Evolutionary conservation across 148 eudicot genomes (phyloP).

Genomic region (Hydrangea macrophylla): DNA sequence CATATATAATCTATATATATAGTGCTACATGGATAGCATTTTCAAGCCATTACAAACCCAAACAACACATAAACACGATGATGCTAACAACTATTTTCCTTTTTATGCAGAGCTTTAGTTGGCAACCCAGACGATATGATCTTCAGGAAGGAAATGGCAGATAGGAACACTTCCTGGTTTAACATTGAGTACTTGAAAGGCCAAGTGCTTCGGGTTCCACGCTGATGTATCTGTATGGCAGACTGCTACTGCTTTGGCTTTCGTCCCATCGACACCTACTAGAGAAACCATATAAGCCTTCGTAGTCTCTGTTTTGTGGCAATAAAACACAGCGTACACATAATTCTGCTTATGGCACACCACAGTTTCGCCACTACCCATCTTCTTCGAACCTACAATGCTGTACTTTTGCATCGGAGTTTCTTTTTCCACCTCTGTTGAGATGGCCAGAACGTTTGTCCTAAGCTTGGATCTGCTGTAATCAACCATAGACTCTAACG

Average conservation of each 20-base stretch:
- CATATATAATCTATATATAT: too few species aligned
- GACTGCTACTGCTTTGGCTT: constrained; percentile 23
- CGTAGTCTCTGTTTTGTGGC: constrained; percentile 30
- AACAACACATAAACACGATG: not conserved
- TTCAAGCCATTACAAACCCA: not conserved
- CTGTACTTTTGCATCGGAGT: constrained; percentile 16
- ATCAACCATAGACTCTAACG: constrained; percentile 28
- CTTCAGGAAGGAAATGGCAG: constrained; percentile 29
- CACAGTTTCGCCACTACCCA: constrained; percentile 11
- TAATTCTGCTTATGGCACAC: constrained; percentile 45
- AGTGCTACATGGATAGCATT: too few species aligned
- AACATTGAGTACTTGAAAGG: constrained; percentile 37
- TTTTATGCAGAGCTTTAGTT: not conserved
- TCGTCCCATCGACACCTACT: constrained; percentile 17
- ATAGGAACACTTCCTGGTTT: constrained; percentile 30
- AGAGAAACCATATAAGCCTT: constrained; percentile 28
- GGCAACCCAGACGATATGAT: constrained; percentile 25
- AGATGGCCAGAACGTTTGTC: constrained; percentile 10
- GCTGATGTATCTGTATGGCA: constrained; percentile 44
- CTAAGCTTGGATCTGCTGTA: constrained; percentile 21
- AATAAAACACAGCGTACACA: constrained; percentile 31
- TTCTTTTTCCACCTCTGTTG: constrained; percentile 10
- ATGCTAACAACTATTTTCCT: too few species aligned
- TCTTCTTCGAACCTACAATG: constrained; percentile 17
- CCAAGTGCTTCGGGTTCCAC: constrained; percentile 44